These are phyloP conservation scores for Carex myosuroides DNA, from an alignment of 176 grass and related monocot species.

Conservation along the genomic window DNA sequence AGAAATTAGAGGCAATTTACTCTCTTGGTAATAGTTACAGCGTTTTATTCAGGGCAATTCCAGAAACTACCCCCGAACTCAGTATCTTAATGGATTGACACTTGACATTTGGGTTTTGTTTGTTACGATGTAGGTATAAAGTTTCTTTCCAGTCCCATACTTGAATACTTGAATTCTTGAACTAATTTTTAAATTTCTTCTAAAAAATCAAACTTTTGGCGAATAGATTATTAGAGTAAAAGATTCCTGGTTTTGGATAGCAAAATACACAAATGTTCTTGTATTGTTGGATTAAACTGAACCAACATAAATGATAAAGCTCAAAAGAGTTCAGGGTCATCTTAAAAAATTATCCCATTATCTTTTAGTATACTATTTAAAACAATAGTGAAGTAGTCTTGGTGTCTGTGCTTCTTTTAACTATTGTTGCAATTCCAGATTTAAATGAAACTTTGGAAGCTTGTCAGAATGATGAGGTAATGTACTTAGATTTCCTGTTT, in stretches of 20 bases:
- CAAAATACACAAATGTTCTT: background rate
- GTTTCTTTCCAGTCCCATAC: background rate
- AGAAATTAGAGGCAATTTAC: constrained; percentile 35
- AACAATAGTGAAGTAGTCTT: background rate
- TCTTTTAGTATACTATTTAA: background rate
- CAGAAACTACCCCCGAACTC: background rate
- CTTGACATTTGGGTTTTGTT: background rate
- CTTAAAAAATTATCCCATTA: background rate
- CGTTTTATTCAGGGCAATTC: constrained; percentile 4
- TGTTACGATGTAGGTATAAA: background rate
- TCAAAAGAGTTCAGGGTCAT: background rate
- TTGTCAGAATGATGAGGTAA: constrained; percentile 75
- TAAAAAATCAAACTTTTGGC: background rate
- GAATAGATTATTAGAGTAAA: background rate
- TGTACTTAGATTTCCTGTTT: background rate
- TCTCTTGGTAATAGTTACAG: constrained; percentile 46
- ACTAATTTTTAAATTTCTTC: background rate
- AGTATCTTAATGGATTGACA: background rate
- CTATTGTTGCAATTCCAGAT: constrained; percentile 40
- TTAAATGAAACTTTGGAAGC: constrained; percentile 48
- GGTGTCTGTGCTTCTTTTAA: background rate
- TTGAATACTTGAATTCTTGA: background rate
- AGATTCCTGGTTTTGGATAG: background rate
- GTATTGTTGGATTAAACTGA: background rate
- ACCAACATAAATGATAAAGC: background rate